Conservation (phyloP, 306 rosid species). For the Cicer cuneatum region DNA sequence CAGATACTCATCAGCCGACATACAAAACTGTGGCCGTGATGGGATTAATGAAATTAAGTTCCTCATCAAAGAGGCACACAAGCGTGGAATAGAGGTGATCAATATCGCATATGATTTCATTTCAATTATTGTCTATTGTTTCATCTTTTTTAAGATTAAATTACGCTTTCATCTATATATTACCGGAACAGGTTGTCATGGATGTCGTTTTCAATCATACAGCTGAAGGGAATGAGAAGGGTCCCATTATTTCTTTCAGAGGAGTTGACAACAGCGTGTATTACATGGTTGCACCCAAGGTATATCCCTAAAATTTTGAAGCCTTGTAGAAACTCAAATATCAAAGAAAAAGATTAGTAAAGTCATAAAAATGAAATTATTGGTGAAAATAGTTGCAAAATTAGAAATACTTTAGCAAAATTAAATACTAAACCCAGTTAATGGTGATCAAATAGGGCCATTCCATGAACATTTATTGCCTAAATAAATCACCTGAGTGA, state of each 20-base stretch:
- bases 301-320: slow-evolving; percentile 52
- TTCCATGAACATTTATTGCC: slow-evolving; percentile 8
- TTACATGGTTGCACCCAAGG: slow-evolving; percentile 98
- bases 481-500: slow-evolving; percentile 27
- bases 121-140: slow-evolving; percentile 9
- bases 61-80: slow-evolving; percentile 90
- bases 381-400: slow-evolving; percentile 20
- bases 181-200: slow-evolving; percentile 83
- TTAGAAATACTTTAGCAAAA: slow-evolving; percentile 2
- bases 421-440: slow-evolving; percentile 22
- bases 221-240: slow-evolving; percentile 97
- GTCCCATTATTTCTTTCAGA: slow-evolving; percentile 89
- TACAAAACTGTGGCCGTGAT: slow-evolving; percentile 76
- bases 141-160: slow-evolving; percentile 7
- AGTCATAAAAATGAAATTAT: slow-evolving; percentile 1
- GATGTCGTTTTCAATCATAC: slow-evolving; percentile 99
- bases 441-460: neutral
- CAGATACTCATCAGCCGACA: slow-evolving; percentile 87
- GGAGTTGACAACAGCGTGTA: slow-evolving; percentile 84
- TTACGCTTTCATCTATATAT: slow-evolving; percentile 36
- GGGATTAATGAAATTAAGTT: slow-evolving; percentile 84
- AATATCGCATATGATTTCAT: slow-evolving; percentile 29
- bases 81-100: slow-evolving; percentile 91
- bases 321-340: slow-evolving; percentile 18
- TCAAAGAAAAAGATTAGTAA: neutral